phyloP scores from a whole-genome alignment of 192 early-diverging fungal species.

The Coemansia asiatica region DNA sequence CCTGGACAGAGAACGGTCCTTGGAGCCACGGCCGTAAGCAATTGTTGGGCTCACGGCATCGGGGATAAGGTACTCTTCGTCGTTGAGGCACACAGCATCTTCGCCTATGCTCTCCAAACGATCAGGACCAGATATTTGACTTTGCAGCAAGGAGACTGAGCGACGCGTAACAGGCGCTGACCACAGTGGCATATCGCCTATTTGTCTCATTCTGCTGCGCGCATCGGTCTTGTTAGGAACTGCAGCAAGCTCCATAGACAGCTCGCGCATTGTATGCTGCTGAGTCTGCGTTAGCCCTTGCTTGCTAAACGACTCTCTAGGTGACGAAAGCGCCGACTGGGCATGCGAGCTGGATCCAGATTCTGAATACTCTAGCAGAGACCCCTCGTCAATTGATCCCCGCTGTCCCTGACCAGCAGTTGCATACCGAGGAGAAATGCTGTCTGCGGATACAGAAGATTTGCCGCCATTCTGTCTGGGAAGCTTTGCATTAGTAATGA shows the following conservation, averaged over 20 bases:
- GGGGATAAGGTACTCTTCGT: constrained; percentile 4
- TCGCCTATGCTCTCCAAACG: constrained; percentile 49
- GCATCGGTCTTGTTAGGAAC: constrained; percentile 18
- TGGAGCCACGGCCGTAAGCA: constrained; percentile 8
- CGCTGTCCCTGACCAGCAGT: constrained; percentile 23
- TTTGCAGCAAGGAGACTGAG: constrained; percentile 44
- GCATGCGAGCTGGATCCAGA: constrained; percentile 16
- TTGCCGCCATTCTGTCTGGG: constrained; percentile 30
- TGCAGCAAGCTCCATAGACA: constrained; percentile 28
- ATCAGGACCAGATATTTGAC: constrained; percentile 17
- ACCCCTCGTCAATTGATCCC: constrained; percentile 41
- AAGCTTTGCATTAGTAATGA: constrained; percentile 10
- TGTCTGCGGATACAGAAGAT: constrained; percentile 15
- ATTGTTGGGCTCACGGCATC: not conserved
- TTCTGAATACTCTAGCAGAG: constrained; percentile 29
- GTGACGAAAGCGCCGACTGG: constrained; percentile 33
- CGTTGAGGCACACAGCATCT: constrained; percentile 11
- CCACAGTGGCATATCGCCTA: constrained; percentile 27
- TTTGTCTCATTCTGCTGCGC: constrained; percentile 25
- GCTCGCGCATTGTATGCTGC: constrained; percentile 40
- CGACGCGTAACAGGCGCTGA: constrained; percentile 40
- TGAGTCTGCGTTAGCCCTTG: constrained; percentile 9
- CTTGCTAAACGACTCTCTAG: constrained; percentile 34
- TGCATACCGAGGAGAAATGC: constrained; percentile 5
- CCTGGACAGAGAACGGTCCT: constrained; percentile 10